phyloP scores from a whole-genome alignment of 2,329 filamentous ascomycete genomes.

The Bipolaris oryzae region DNA sequence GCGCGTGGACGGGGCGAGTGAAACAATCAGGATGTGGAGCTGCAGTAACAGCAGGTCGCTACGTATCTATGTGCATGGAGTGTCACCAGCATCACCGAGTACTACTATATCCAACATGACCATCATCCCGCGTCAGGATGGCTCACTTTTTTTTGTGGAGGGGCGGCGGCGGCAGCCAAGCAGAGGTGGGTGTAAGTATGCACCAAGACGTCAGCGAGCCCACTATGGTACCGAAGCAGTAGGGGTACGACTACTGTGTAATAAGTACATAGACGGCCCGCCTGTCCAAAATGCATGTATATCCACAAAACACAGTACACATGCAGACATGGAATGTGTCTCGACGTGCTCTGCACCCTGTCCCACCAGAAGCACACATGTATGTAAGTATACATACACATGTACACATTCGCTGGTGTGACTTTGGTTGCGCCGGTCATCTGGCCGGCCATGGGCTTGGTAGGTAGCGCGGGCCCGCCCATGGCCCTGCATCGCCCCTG shows the following conservation, averaged over 20 bases:
- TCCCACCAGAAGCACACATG: too few relatives aligned
- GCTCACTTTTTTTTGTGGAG: conserved; percentile 12
- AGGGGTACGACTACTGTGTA: background rate
- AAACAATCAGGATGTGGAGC: conserved; percentile 7
- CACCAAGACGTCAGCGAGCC: conserved; percentile 13
- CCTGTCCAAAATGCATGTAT: too few relatives aligned
- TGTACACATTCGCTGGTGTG: background rate
- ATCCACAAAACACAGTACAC: too few relatives aligned
- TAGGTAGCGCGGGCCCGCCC: background rate
- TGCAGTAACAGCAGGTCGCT: background rate
- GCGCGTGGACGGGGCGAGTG: conserved; percentile 24
- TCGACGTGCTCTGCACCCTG: too few relatives aligned
- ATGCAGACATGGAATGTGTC: too few relatives aligned
- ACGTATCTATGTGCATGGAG: background rate
- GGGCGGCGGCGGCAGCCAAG: background rate
- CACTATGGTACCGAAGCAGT: background rate
- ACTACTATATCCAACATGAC: background rate
- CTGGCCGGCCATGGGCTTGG: too few relatives aligned
- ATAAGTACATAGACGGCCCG: background rate
- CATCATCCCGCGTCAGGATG: conserved; percentile 14
- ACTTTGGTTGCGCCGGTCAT: too few relatives aligned
- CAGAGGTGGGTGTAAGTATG: background rate
- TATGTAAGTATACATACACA: background rate
- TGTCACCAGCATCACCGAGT: too few relatives aligned
- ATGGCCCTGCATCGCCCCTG: conserved; percentile 31